A percentile compares a stretch with the other conserved stretches of the same genome.
These are phyloP conservation scores for Lipomyces yamadae DNA, from an alignment of 805 yeast genomes.

Conservation along the genomic window DNA sequence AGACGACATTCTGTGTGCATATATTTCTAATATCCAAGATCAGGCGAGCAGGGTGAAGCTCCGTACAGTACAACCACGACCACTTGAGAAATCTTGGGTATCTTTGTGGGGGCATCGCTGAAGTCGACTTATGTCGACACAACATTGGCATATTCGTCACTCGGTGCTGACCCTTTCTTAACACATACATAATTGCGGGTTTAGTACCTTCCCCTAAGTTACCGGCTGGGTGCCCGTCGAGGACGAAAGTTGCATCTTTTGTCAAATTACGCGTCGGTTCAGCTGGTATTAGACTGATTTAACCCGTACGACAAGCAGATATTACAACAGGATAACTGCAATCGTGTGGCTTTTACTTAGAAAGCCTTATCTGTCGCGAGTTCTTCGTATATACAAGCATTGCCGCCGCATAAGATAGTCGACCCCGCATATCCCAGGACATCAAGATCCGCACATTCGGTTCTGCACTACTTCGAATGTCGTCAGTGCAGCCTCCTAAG, in stretches of 20 bases:
- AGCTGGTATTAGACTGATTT: not conserved
- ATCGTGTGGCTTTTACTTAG: not conserved
- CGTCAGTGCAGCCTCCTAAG: not conserved
- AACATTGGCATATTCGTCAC: not conserved
- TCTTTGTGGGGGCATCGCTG: no score
- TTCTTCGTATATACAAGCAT: not conserved
- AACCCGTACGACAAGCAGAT: not conserved
- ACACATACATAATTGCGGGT: not conserved
- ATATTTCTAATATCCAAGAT: not conserved
- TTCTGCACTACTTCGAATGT: not conserved
- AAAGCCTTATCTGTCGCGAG: not conserved
- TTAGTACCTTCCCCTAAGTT: not conserved
- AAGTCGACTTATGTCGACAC: not conserved
- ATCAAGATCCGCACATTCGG: not conserved
- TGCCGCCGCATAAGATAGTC: not conserved
- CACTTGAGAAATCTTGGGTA: no score
- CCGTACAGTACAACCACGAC: no score
- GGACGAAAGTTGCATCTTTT: not conserved
- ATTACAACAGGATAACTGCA: not conserved
- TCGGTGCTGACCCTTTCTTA: not conserved
- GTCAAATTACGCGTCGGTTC: not conserved
- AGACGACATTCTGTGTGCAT: conserved; percentile 49
- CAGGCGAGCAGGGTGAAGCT: not conserved
- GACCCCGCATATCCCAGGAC: not conserved
- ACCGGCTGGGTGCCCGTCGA: no score